Evolutionary conservation across 1,139 yeast genomes (phyloP).

Genomic region (Chernovozyma aurita): DNA sequence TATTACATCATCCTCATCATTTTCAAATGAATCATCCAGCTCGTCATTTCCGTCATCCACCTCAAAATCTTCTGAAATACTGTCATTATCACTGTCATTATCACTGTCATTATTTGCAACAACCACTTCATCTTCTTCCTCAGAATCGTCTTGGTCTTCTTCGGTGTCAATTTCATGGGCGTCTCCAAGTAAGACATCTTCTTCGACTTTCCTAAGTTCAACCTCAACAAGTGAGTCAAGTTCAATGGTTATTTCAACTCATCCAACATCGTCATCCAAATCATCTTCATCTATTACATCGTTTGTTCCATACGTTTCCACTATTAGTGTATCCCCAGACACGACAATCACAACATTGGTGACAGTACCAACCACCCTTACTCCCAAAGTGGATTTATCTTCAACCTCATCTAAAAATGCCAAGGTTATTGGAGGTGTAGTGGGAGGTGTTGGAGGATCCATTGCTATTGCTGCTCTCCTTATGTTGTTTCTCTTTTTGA

Average conservation of each 20-base stretch:
- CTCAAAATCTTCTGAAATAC: slow-evolving; percentile 5
- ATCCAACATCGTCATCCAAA: slow-evolving; percentile 5
- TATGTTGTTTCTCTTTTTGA: slow-evolving; percentile 33
- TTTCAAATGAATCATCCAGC: slow-evolving; percentile 9
- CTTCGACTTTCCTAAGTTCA: slow-evolving; percentile 2
- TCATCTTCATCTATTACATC: slow-evolving; percentile 6
- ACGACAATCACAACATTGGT: slow-evolving; percentile 42
- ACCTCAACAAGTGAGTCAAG: slow-evolving; percentile 2
- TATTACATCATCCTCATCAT: slow-evolving; percentile 16
- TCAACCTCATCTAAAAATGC: slow-evolving; percentile 23
- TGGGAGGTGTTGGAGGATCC: slow-evolving; percentile 46
- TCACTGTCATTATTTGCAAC: not conserved
- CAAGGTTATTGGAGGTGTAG: slow-evolving; percentile 44
- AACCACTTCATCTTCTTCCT: slow-evolving; percentile 1
- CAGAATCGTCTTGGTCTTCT: slow-evolving; percentile 2
- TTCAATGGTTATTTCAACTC: slow-evolving; percentile 3
- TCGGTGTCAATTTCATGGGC: not conserved
- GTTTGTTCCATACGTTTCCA: slow-evolving; percentile 7
- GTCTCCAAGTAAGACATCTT: slow-evolving; percentile 1
- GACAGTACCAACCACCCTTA: slow-evolving; percentile 33
- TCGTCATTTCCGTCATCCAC: slow-evolving; percentile 5
- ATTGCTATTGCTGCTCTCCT: slow-evolving; percentile 38
- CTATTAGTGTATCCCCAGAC: slow-evolving; percentile 14
- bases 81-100: slow-evolving; percentile 2
- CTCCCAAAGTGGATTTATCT: slow-evolving; percentile 10